phyloP scores from a whole-genome alignment of 176 grass and related monocot genomes.

The Oryza nivara region DNA sequence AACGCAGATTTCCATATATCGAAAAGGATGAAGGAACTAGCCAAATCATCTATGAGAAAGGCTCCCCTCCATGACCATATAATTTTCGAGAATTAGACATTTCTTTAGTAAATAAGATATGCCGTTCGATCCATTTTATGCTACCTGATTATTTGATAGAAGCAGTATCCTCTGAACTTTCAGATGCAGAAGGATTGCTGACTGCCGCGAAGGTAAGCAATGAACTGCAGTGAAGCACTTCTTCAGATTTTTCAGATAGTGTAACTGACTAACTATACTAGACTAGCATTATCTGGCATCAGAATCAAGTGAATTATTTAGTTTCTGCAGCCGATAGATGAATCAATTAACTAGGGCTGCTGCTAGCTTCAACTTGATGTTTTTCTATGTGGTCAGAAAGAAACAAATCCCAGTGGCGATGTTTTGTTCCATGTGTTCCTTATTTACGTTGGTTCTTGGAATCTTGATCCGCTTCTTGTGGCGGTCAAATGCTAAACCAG shows the following conservation, averaged over 20 bases:
- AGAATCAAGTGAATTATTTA: neutral
- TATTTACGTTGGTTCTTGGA: slow-evolving; percentile 23
- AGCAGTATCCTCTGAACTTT: too few species aligned
- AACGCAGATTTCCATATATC: neutral
- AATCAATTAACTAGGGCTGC: neutral
- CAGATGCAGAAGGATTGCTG: neutral
- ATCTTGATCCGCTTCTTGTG: slow-evolving; percentile 45
- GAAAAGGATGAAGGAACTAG: neutral
- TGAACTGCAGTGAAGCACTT: neutral
- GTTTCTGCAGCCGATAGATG: neutral
- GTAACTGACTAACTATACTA: neutral
- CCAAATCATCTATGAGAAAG: too few species aligned
- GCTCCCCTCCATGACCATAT: too few species aligned
- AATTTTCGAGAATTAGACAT: too few species aligned
- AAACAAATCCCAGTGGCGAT: neutral
- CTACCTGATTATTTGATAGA: too few species aligned
- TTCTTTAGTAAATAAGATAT: too few species aligned
- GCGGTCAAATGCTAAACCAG: slow-evolving; percentile 13
- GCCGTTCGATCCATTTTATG: too few species aligned
- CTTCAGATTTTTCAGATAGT: neutral
- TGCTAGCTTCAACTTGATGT: neutral
- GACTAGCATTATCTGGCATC: neutral
- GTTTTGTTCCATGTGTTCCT: neutral
- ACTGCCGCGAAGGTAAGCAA: neutral
- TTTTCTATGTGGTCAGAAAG: neutral